Conservation (phyloP, 805 yeast species). For the Vanderwaltozyma yarrowii region DNA sequence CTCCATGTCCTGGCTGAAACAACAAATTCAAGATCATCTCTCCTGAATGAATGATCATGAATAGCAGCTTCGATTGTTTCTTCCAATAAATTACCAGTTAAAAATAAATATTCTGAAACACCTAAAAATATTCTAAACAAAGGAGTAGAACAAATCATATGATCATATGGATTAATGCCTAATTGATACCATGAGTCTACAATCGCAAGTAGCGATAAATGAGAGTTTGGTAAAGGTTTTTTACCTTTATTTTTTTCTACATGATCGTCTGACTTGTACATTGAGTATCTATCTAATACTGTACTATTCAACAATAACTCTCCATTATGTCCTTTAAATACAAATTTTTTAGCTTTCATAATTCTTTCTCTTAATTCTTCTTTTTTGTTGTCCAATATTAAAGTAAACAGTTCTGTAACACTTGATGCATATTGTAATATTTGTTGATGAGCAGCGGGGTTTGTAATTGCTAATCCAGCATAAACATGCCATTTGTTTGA, state of each 20-base stretch:
- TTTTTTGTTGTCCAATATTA: conserved; percentile 64
- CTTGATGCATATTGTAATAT: conserved; percentile 82
- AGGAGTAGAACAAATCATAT: conserved; percentile 94
- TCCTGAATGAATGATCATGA: conserved; percentile 56
- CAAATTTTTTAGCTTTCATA: conserved; percentile 55
- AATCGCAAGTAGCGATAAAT: conserved; percentile 76
- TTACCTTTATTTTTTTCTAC: conserved; percentile 2
- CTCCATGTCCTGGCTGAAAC: conserved; percentile 87
- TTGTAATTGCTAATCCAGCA: conserved; percentile 93
- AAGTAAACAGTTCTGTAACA: conserved; percentile 68
- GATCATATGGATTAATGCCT: conserved; percentile 88
- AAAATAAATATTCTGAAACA: conserved; percentile 83
- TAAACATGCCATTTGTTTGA: conserved; percentile 97
- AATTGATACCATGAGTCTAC: conserved; percentile 89
- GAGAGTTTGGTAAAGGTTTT: conserved; percentile 59
- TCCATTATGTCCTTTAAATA: conserved; percentile 57
- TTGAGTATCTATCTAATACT: conserved; percentile 67
- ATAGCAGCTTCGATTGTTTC: conserved; percentile 67
- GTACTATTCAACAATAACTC: conserved; percentile 66
- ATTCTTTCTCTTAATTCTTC: conserved; percentile 52
- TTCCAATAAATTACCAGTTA: conserved; percentile 75
- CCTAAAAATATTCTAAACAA: conserved; percentile 86
- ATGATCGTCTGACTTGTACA: conserved; percentile 44
- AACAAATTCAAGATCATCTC: conserved; percentile 87
- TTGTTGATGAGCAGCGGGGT: conserved; percentile 89